These are phyloP conservation scores for Leccinum solheimii DNA, from an alignment of 1,284 basidiomycete genomes.

Conservation along the genomic window DNA sequence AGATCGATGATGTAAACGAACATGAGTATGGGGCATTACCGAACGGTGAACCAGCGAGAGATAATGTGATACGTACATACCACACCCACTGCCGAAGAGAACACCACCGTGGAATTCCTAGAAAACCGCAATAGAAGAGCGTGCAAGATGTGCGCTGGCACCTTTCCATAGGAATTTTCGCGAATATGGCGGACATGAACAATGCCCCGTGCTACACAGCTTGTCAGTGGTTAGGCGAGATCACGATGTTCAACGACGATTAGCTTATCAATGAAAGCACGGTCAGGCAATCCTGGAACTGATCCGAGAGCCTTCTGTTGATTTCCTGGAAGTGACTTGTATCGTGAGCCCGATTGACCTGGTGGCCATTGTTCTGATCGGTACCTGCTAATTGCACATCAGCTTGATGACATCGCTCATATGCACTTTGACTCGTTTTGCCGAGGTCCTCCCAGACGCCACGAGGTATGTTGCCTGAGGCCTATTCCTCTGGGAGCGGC, in stretches of 20 bases:
- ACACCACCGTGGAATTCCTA: constrained; percentile 10
- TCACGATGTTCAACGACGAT: constrained; percentile 18
- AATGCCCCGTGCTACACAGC: constrained; percentile 21
- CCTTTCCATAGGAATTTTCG: constrained; percentile 28
- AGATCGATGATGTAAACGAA: constrained; percentile 28
- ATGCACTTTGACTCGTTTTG: constrained; percentile 11
- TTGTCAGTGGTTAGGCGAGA: constrained; percentile 26
- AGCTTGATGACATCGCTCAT: constrained; percentile 4
- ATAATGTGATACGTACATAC: constrained; percentile 15
- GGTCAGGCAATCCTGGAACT: constrained; percentile 5
- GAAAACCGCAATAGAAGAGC: constrained; percentile 25
- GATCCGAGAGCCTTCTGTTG: constrained; percentile 16
- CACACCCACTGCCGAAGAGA: constrained; percentile 16
- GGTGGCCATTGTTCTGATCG: constrained; percentile 2
- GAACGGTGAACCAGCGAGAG: constrained; percentile 5
- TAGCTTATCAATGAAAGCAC: constrained; percentile 9
- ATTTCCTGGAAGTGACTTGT: background rate
- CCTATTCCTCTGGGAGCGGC: constrained; percentile 10
- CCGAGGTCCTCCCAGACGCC: constrained; percentile 10
- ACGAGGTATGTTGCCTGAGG: constrained; percentile 2
- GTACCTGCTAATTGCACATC: constrained; percentile 6
- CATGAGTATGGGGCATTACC: constrained; percentile 20
- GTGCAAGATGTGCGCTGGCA: constrained; percentile 14
- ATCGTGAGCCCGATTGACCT: background rate
- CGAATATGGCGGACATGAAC: constrained; percentile 31